phyloP scores from a whole-genome alignment of 805 yeast species.

The Groenewaldozyma salmanticensis region DNA sequence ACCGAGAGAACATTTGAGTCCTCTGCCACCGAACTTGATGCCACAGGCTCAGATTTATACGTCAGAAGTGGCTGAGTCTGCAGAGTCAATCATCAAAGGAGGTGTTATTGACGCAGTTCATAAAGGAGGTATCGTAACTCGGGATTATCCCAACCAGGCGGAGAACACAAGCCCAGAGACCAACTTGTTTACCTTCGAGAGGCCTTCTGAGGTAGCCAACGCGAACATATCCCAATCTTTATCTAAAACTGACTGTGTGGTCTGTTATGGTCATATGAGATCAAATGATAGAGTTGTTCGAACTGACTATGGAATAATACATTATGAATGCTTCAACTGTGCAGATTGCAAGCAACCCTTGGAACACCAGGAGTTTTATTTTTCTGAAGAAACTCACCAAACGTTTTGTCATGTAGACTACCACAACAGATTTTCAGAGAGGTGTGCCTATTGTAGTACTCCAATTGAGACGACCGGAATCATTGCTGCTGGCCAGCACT shows the following conservation, averaged over 20 bases:
- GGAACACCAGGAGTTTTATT: conserved; percentile 19
- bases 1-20: no score
- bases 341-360: conserved; percentile 14
- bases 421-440: conserved; percentile 24
- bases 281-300: conserved; percentile 16
- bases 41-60: no score
- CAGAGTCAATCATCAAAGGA: no score
- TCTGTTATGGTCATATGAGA: conserved; percentile 26
- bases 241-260: conserved; percentile 12
- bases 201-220: no score
- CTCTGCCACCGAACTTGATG: no score
- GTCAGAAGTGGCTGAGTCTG: no score
- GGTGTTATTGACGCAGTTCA: no score
- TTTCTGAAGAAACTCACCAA: conserved; percentile 5
- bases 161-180: no score
- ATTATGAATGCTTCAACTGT: conserved; percentile 18
- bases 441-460: conserved; percentile 23
- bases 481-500: conserved; percentile 21
- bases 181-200: no score
- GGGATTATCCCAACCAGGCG: no score
- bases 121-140: no score
- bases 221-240: no score
- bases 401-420: conserved; percentile 27
- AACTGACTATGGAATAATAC: conserved; percentile 17
- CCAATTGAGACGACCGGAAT: conserved; percentile 24